Evolutionary conservation across 768 basidiomycete genomes (phyloP), one percentile per base, ranked within the genome.

Genomic region (Russula emetica): DNA sequence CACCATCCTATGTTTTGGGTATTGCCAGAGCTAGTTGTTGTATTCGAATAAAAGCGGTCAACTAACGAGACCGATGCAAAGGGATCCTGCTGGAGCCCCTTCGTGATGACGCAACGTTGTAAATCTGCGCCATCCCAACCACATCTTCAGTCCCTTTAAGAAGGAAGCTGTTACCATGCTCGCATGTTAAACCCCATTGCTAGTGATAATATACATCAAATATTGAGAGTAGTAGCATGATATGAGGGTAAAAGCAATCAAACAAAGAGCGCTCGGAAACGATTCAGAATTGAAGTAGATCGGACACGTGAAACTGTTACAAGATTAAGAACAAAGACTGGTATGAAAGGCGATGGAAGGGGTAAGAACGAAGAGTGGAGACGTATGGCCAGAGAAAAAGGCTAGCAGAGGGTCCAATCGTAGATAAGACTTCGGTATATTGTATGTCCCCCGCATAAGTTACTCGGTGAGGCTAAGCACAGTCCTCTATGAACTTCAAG

Each of bases 151-250:
- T 8, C n/a, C 44, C n/a, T n/a, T 8, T 22, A n/a, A 55, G 32
- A 52, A 36, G 54, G 63, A 64, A 60, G 49, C 63, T 51, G 54
- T 47, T 61, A 61, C 47, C 59, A 60, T 42, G 40, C 32, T 38
- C 44, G 32, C 58, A 52, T 47, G 44, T 61, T 45, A 7, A 28
- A 61, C 32, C 63, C 42, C 54, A 59, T 49, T 67, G 66, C 61
- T 58, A 61, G 44, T 66, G 62, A 63, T 68, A 68, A 57, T 62
- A 55, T 68, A 68, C 67, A 66, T 66, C 60, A 68, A 62, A 56
- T 67, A 64, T 40, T 60, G 60, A 58, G 62, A 60, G 56, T 55
- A 61, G 51, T 61, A 44, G 36, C 64, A 50, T 34, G 44, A 44
- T 47, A 64, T 22, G 58, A 60, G 34, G 32, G 34, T 54, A 52